Conservation (phyloP, 306 rosid species). For the Aeschynomene evenia region DNA sequence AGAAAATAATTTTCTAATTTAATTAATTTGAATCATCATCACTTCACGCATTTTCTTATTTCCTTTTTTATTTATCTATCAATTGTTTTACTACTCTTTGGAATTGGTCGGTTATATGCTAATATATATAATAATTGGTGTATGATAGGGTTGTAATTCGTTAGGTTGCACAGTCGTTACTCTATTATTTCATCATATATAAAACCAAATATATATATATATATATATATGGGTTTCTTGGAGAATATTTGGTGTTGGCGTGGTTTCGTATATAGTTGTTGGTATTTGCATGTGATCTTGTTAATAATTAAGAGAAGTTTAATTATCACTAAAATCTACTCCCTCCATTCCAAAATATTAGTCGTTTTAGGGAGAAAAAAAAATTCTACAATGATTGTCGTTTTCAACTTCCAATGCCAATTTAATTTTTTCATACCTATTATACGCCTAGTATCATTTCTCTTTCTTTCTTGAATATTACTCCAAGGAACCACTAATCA, state of each 20-base stretch:
- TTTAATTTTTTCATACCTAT: no score
- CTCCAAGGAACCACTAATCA: no score
- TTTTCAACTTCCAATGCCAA: no score
- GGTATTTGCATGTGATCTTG: neutral
- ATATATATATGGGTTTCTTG: neutral
- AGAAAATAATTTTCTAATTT: neutral
- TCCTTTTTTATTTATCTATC: neutral
- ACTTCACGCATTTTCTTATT: neutral
- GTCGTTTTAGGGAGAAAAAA: no score
- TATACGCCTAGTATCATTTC: no score
- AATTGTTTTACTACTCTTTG: neutral
- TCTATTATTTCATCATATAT: neutral
- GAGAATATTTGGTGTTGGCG: neutral
- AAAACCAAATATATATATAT: neutral
- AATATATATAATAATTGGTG: neutral
- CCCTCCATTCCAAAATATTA: no score
- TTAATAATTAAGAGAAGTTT: slow-evolving; percentile 1
- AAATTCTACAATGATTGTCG: no score
- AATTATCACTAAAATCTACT: neutral
- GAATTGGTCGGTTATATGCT: neutral
- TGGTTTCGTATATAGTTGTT: neutral
- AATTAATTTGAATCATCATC: neutral
- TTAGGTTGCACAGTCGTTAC: neutral
- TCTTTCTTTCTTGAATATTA: no score
- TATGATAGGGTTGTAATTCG: neutral